Evolutionary conservation across 1,139 yeast genomes (phyloP), one percentile per base, ranked within the genome.

Genomic region (Meyerozyma guilliermondii): DNA sequence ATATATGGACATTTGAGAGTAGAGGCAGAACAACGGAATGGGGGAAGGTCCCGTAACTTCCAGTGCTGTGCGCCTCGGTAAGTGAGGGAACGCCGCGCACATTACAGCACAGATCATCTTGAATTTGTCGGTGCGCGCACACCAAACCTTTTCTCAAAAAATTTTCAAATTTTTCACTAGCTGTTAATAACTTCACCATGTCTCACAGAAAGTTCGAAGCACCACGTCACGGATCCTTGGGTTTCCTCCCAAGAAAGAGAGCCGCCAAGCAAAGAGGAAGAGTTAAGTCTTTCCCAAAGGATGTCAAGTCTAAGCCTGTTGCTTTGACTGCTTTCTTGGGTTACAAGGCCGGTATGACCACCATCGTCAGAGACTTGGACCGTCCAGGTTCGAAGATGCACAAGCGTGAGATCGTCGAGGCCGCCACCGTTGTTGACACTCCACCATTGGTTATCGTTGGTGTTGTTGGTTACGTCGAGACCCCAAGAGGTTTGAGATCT

Each of bases 381-480:
- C 88, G 98, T 81, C 98, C 98, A 78, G 98, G 98, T 73, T 92
- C 98, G 72, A 92, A 92, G 85, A 89, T 91, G 97, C 97, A 92
- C 96, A 92, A 92, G 94, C 92, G 98, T 80, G 98, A 92, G 81
- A 82, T 92, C 65, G 98, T 92, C 59, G 98, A 92, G 82, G 98
- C 98, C 66, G 96, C 94, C 72, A 83, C 98, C 65, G 95, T 92
- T 68, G 96, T 92, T 64, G 98, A 92, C 83, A 87, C 98, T 67
- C 98, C 98, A 73, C 96, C 96, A 73, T 76, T 92, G 67, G 98
- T 92, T 69, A 84, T 92, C 71, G 97, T 92, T 63, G 98, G 98
- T 87, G 96, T 89, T 74, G 98, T 92, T 68, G 98, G 98, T 77
- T 92, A 92, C 92, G 94, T 92, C 68, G 98, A 91, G 81, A 91